Percentiles rank a stretch among this genome's conserved stretches.
Conservation (phyloP, 306 rosid species). For the Cucumis hystrix region DNA sequence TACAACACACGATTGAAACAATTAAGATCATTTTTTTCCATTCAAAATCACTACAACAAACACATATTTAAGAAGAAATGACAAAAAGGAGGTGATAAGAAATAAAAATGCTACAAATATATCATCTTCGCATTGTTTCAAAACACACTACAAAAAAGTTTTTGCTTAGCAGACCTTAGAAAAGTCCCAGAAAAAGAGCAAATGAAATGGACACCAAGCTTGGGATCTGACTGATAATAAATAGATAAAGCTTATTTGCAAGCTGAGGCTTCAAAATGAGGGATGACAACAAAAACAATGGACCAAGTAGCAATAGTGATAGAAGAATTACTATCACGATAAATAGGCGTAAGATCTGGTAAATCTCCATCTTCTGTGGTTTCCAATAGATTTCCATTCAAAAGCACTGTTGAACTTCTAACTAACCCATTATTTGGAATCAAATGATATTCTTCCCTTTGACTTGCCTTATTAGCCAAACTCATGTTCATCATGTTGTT, state of each 20-base stretch:
- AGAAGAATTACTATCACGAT: background rate
- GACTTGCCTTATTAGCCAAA: background rate
- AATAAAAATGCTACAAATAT: too few relatives aligned
- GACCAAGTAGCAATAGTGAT: background rate
- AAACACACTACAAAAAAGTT: too few relatives aligned
- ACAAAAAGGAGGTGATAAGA: too few relatives aligned
- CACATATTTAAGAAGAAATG: too few relatives aligned
- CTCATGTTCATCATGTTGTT: background rate
- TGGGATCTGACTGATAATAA: too few relatives aligned
- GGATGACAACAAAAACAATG: background rate
- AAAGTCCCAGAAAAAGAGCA: too few relatives aligned
- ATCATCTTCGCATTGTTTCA: too few relatives aligned
- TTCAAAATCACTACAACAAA: too few relatives aligned
- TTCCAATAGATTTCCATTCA: slow-evolving; percentile 47
- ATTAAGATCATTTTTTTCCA: too few relatives aligned
- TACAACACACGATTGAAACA: too few relatives aligned
- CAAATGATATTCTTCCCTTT: slow-evolving; percentile 64
- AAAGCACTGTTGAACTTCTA: slow-evolving; percentile 39
- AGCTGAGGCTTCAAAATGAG: background rate
- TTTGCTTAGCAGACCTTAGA: too few relatives aligned
- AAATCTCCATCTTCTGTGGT: slow-evolving; percentile 37
- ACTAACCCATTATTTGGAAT: slow-evolving; percentile 31
- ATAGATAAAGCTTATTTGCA: background rate
- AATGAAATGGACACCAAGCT: too few relatives aligned
- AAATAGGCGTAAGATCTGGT: slow-evolving; percentile 17